Base-by-base conservation (phyloP, 2,329 filamentous ascomycete genomes). In the Drechslerella coelobrocha region DNA sequence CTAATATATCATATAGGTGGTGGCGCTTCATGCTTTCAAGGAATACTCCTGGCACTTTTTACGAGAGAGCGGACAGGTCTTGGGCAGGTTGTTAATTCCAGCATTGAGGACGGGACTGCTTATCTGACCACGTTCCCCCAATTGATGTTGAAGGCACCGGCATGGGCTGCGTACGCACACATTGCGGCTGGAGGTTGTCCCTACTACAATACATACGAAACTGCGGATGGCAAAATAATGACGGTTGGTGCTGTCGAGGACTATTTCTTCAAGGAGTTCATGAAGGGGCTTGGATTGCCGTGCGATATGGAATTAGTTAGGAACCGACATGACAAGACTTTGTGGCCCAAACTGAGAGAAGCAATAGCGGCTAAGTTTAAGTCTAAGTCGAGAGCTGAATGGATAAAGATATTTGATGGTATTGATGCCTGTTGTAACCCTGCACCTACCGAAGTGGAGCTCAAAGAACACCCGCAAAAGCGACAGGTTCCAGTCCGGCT, bases 381-480 rank as follows among this genome's bases (percentile, higher is more conserved):
- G 77, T 79, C 81, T 50, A 91, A 86, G 80, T 89, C 88, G 2
- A 83, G 92, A 34, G 77, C 79, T 0, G 88, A 96, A 78, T 97
- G 93, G 93, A 92, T 96, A 79, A 78, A 71, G 3, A 81, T 96
- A 4, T 97, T 97, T 77, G 90, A 95, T 77, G 90, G 89, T 14
- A 93, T 89, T 0, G 93, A 97, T 80, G 92, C 93, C 0, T 97
- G 93, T 78, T 91, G 89, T 73, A 91, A 90, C n/a, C 92, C 93
- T 0, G 90, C 97, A 1, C 81, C 96, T 48, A 87, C 86, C 34
- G 89, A 91, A 73, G 76, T 75, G 0, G 92, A 96, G 79, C 81
- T 96, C 43, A 85, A 90, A 75, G 72, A 77, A 17, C 79, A 77
- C n/a, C 83, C 82, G 0, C 86, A 79, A 72, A 79, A 82, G 29